A percentile compares a stretch with the other conserved stretches of the same genome.
These are phyloP conservation scores for Luvunga scandens DNA, from an alignment of 345 rosid genomes.

Conservation along the genomic window DNA sequence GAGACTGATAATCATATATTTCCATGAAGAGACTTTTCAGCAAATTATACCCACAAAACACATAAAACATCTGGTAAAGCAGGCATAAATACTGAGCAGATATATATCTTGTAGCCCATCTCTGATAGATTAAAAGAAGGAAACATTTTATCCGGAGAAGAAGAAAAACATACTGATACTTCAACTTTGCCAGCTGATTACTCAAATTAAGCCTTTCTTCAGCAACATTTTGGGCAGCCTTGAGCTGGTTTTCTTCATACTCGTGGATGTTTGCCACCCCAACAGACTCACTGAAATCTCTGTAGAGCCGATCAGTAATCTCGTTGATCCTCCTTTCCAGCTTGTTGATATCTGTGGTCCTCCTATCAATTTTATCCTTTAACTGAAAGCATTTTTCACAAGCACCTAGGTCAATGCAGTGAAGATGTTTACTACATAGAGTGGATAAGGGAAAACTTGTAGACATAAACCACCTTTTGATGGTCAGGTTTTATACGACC, in stretches of 20 bases:
- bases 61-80: neutral
- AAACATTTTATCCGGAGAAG: neutral
- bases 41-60: neutral
- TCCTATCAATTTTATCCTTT: constrained; percentile 55
- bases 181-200: constrained; percentile 89
- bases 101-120: neutral
- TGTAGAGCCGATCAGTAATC: constrained; percentile 75
- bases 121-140: neutral
- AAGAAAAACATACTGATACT: constrained; percentile 80
- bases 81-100: neutral
- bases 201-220: constrained; percentile 90
- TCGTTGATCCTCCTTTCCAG: constrained; percentile 88
- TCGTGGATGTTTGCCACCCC: constrained; percentile 93
- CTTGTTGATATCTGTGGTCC: constrained; percentile 59
- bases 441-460: neutral
- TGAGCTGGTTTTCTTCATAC: constrained; percentile 94
- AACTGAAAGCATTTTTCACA: constrained; percentile 47
- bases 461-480: constrained; percentile 47
- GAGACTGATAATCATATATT: neutral
- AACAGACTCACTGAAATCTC: constrained; percentile 71
- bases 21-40: neutral
- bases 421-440: constrained; percentile 15
- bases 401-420: constrained; percentile 8
- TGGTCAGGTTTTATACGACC: constrained; percentile 64
- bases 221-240: constrained; percentile 81